Percentiles rank a stretch among this genome's conserved stretches.
Evolutionary conservation across 2,329 filamentous ascomycete genomes (phyloP).

Genomic region (Monosporascus sp.): DNA sequence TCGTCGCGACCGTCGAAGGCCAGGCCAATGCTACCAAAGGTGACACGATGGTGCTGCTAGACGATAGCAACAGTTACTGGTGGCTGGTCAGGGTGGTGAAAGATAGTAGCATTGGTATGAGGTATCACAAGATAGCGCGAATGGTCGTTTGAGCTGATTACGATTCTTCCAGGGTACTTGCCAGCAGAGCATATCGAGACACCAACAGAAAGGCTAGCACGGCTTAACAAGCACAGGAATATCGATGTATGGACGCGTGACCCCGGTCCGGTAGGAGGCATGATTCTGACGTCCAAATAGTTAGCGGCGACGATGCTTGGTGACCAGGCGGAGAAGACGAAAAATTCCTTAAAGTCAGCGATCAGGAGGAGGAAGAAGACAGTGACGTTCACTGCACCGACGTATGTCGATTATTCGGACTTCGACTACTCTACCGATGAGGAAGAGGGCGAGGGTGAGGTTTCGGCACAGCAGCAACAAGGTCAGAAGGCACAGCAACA

Average conservation of each 20-base stretch:
- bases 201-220: constrained; percentile 86
- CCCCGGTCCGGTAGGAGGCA: neutral
- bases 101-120: constrained; percentile 81
- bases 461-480: constrained; percentile 32
- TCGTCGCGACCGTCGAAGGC: constrained; percentile 94
- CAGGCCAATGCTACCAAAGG: constrained; percentile 98
- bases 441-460: constrained; percentile 52
- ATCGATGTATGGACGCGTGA: constrained; percentile 69
- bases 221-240: constrained; percentile 95
- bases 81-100: constrained; percentile 97
- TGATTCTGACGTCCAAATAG: constrained; percentile 34
- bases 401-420: constrained; percentile 83
- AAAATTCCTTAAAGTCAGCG: constrained; percentile 76
- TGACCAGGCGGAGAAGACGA: constrained; percentile 68
- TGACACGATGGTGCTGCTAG: constrained; percentile 95
- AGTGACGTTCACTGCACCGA: constrained; percentile 78
- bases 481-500: constrained; percentile 22
- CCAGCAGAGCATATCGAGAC: constrained; percentile 98
- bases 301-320: constrained; percentile 59
- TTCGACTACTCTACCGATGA: constrained; percentile 80
- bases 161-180: constrained; percentile 65
- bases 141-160: neutral
- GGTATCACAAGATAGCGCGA: neutral
- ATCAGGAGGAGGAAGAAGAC: constrained; percentile 83
- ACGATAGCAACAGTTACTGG: constrained; percentile 99